Conservation (phyloP, 306 rosid genomes). For the Prunus kanzakura region DNA sequence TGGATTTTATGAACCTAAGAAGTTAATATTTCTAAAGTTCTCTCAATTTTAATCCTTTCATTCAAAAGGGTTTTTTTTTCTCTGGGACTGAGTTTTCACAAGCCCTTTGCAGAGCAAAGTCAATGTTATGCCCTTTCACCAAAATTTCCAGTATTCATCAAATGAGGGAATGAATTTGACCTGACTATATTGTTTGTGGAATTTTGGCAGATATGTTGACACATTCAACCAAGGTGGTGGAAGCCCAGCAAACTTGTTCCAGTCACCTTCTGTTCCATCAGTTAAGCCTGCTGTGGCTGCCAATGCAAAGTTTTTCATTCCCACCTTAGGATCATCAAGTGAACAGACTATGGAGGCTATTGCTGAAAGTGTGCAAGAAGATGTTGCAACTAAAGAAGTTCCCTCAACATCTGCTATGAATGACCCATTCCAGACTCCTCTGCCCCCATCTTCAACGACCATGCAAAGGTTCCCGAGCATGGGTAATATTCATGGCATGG, state of each 20-base stretch:
- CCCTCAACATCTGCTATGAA: conserved; percentile 47
- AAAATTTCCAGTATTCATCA: not conserved
- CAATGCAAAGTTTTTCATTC: conserved; percentile 78
- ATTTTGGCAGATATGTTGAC: conserved; percentile 79
- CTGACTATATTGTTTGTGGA: not conserved
- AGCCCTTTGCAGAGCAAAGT: not conserved
- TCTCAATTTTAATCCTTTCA: not conserved
- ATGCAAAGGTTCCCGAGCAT: conserved; percentile 71
- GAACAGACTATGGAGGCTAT: conserved; percentile 56
- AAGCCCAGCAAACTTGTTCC: conserved; percentile 63
- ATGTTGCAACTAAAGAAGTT: conserved; percentile 26
- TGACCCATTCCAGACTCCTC: conserved; percentile 43
- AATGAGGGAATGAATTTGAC: not conserved
- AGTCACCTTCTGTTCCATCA: conserved; percentile 61
- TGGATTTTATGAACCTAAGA: not conserved
- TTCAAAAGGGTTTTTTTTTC: not conserved
- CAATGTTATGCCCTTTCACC: not conserved
- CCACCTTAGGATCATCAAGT: conserved; percentile 49
- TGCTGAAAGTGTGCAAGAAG: conserved; percentile 64
- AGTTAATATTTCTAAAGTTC: not conserved
- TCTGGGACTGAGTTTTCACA: not conserved
- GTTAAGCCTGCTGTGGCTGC: conserved; percentile 59
- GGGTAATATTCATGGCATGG: conserved; percentile 49
- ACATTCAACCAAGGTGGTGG: conserved; percentile 85
- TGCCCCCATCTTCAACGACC: conserved; percentile 17